Evolutionary conservation across 371 early-diverging fungal species (phyloP).

Genomic region (Parasitella parasitica): DNA sequence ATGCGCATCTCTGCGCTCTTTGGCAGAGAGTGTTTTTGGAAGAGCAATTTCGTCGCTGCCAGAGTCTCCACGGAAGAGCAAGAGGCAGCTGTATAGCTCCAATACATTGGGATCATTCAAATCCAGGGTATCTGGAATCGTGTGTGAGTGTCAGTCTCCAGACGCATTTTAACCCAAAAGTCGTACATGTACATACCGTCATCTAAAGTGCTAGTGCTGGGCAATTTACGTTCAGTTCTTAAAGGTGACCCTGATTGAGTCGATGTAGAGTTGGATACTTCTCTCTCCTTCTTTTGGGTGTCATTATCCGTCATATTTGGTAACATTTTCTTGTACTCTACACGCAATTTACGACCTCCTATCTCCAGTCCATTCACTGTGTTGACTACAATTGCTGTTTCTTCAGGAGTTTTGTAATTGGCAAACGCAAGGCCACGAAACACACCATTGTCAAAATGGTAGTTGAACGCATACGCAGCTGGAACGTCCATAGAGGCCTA

Average conservation of each 20-base stretch:
- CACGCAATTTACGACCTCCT: constrained; percentile 74
- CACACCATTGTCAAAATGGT: constrained; percentile 77
- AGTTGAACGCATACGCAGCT: constrained; percentile 79
- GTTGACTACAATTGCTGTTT: constrained; percentile 68
- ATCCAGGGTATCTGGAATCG: constrained; percentile 49
- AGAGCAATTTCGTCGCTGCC: constrained; percentile 61
- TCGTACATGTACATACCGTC: too few relatives aligned
- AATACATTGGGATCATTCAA: constrained; percentile 69
- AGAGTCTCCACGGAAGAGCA: constrained; percentile 69
- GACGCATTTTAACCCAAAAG: too few relatives aligned
- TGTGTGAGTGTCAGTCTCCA: not conserved
- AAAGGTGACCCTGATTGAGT: constrained; percentile 17
- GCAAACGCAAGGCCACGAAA: constrained; percentile 86
- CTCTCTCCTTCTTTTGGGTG: constrained; percentile 28
- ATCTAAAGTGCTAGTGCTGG: constrained; percentile 1
- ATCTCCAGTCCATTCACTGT: constrained; percentile 70
- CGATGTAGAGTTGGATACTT: not conserved
- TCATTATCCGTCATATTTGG: constrained; percentile 27
- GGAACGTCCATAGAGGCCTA: constrained; percentile 65
- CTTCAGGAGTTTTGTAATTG: constrained; percentile 76
- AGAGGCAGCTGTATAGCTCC: constrained; percentile 66
- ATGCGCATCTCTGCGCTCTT: constrained; percentile 56
- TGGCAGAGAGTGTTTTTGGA: constrained; percentile 45
- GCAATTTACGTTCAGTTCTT: constrained; percentile 10
- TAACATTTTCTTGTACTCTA: constrained; percentile 75